Base-by-base conservation (phyloP, 495 filamentous ascomycete genomes). In the Penicillium psychrofluorescens region DNA sequence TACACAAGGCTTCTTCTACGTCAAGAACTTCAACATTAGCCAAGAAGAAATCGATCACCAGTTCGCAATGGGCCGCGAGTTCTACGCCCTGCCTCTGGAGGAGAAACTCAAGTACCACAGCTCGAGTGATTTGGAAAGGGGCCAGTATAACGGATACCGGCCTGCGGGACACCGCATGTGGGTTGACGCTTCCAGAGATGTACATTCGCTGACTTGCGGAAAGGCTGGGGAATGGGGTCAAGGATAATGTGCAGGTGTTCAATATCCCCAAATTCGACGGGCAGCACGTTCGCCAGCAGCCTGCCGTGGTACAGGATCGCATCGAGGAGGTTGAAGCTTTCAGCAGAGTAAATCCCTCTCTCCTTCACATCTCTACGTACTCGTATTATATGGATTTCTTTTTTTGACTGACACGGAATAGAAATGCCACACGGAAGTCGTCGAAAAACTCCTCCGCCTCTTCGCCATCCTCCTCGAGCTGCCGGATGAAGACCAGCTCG, bases 21-120 rank as follows among this genome's bases (percentile, higher is more conserved):
- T 80, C 6, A 70, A 64, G 35, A 71, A 72, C 53, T 74, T 76
- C 46, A 76, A 75, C 31, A 69, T 81, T 35, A 61, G 60, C 29
- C 68, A 80, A 43, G 77, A 79, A 39, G 68, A 78, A 49, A 63
- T 82, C 8, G 65, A 74, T 39, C 65, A 64, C 22, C 78, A 82
- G 46, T 82, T 78, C 43, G 72, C 75, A 35, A 55, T 81, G 0
- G 77, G 68, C 14, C 69, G 71, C 38, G 68, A 70, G 16, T 71
- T 79, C 51, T 77, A 79, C 57, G 55, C 65, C 6, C 67, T 84
- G 0, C 75, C 76, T 0, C 53, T 71, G 10, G 73, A 78, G 27
- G 77, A 79, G 53, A 80, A 80, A 43, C 61, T 69, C 29, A 67
- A 72, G 52, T 79, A 75, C 46, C 62, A 65, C 44, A 63, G 48